Evolutionary conservation across 495 filamentous ascomycete genomes (phyloP), one percentile per base, ranked within the genome.

Genomic region (Xylaria sp.): DNA sequence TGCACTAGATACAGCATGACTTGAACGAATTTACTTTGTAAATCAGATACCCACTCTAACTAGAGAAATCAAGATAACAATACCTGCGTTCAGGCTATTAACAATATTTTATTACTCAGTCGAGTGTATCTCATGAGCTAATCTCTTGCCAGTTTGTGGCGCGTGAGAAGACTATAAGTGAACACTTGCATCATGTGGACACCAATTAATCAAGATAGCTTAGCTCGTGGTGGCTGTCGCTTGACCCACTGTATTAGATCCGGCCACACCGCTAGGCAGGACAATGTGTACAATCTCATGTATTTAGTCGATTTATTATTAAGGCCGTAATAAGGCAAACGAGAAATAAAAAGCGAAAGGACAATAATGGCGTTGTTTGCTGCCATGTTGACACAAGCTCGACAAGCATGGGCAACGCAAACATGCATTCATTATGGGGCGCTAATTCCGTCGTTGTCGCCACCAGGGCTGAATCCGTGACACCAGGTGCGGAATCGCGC

Each of bases 101-200:
- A 33, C 52, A 12, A 0, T 24, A 52, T 15, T 46, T 14, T 1
- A 21, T 12, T 26, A 21, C 15, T n/a, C 5, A 31, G 17, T 48
- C 17, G 24, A n/a, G 29, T 7, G 40, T 29, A 57, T 69, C 44
- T 63, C 68, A 63, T 62, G 57, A 44, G 26, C 67, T 12, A 63
- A 57, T 69, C 68, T 31, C 29, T 63, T 48, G 58, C 55, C 21
- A 15, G 43, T 63, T 31, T 31, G 44, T 24, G n/a, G 68, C 68
- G 58, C 58, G 58, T 63, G 68, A 63, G 46, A 61, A 24, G 17
- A 19, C 26, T 40, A 12, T 48, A 46, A 40, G 53, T 24, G 57
- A 61, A 52, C 59, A 43, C 46, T 21, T 15, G n/a, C 21, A 44
- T 70, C 68, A 70, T 70, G 68, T 70, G 68, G 33, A 44, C 68